Conservation (phyloP, 2,329 filamentous ascomycete species). For the Hymenoscyphus scutula region DNA sequence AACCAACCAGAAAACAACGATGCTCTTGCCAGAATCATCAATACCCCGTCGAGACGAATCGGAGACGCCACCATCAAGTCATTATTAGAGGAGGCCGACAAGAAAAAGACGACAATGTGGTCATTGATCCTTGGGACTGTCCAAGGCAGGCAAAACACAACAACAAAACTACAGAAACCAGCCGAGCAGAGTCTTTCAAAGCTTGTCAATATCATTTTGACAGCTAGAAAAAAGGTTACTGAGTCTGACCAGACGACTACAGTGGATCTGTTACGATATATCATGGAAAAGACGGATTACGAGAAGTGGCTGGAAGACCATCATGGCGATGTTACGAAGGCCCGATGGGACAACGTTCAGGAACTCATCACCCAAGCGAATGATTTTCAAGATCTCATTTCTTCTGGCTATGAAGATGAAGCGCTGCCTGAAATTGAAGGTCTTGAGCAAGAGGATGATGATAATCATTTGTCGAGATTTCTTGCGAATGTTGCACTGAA, state of each 20-base stretch:
- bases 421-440: constrained; percentile 67
- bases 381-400: constrained; percentile 54
- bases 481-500: constrained; percentile 89
- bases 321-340: constrained; percentile 72
- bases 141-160: constrained; percentile 49
- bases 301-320: constrained; percentile 70
- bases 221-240: constrained; percentile 52
- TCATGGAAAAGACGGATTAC: constrained; percentile 67
- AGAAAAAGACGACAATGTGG: constrained; percentile 70
- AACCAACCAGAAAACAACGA: constrained; percentile 86
- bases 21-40: constrained; percentile 78
- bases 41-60: constrained; percentile 76
- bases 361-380: constrained; percentile 79
- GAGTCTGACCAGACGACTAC: constrained; percentile 23
- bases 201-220: constrained; percentile 60
- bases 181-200: constrained; percentile 55
- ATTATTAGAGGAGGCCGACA: constrained; percentile 74
- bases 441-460: constrained; percentile 65
- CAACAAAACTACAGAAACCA: constrained; percentile 53
- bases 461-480: constrained; percentile 67
- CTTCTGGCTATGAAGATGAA: constrained; percentile 47
- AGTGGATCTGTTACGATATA: constrained; percentile 47
- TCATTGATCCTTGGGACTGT: constrained; percentile 60
- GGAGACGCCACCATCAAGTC: constrained; percentile 75
- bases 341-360: constrained; percentile 83